These are phyloP conservation scores for Polyporus arcularius DNA, from an alignment of 768 basidiomycete genomes.

Conservation along the genomic window DNA sequence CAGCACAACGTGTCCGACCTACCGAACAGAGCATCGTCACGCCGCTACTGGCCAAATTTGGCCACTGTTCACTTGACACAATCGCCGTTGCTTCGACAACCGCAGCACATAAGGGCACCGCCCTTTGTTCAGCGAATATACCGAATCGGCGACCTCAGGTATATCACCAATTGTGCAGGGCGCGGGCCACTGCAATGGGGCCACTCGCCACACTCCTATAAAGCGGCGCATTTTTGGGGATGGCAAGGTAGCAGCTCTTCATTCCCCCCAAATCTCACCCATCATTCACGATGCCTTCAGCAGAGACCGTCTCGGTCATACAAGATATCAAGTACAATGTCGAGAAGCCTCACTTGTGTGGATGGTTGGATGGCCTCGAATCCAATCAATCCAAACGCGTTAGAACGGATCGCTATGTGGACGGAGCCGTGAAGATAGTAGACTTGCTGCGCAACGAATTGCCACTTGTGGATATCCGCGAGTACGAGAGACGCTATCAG, in stretches of 20 bases:
- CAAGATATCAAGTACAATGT: conserved; percentile 15
- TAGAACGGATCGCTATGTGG: conserved; percentile 1
- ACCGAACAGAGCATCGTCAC: background rate
- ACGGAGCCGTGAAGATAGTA: conserved; percentile 11
- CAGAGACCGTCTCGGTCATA: conserved; percentile 2
- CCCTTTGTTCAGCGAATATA: background rate
- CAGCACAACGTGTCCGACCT: background rate
- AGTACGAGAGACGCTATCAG: conserved; percentile 3
- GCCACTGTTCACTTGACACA: background rate
- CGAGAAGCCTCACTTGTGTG: conserved; percentile 1
- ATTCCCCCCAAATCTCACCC: no score
- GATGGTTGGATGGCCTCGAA: background rate
- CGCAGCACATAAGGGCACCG: conserved; percentile 10
- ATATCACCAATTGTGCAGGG: background rate
- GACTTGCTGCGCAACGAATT: conserved; percentile 1
- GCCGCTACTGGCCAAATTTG: background rate
- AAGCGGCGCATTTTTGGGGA: no score
- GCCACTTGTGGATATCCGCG: background rate
- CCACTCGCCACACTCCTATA: no score
- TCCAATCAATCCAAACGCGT: background rate
- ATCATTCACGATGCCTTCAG: background rate
- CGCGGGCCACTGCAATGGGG: background rate
- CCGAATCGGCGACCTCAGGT: background rate
- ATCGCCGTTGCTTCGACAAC: conserved; percentile 1
- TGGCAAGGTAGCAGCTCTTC: no score